These are phyloP conservation scores for Macrophomina pseudophaseolina DNA, from an alignment of 2,329 filamentous ascomycete genomes.

Conservation along the genomic window DNA sequence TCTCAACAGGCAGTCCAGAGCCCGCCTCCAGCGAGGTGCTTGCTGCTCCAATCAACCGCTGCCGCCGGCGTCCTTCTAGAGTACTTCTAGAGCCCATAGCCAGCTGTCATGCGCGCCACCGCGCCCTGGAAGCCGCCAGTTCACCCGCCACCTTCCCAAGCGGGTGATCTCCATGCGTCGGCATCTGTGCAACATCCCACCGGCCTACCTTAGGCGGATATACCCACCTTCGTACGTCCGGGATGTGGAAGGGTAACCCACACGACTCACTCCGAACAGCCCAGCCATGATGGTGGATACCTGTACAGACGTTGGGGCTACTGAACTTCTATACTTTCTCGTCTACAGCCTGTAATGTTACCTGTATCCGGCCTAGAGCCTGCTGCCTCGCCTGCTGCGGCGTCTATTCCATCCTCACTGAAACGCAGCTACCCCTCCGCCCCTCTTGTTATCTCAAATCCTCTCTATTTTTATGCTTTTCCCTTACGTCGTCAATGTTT, in stretches of 20 bases:
- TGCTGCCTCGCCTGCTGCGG: background rate
- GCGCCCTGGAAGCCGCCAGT: background rate
- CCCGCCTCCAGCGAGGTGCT: constrained; percentile 6
- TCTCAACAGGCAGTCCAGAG: background rate
- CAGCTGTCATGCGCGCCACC: constrained; percentile 8
- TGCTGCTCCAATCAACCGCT: constrained; percentile 13
- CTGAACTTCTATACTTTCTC: background rate
- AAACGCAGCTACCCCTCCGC: background rate
- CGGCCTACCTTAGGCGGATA: background rate
- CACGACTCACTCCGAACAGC: background rate
- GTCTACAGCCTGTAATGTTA: background rate
- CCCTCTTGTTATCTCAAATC: background rate
- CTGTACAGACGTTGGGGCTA: background rate
- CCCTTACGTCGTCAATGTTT: background rate
- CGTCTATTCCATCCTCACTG: background rate
- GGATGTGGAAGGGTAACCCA: background rate
- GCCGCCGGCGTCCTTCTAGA: constrained; percentile 21
- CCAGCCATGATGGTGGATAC: background rate
- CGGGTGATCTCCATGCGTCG: constrained; percentile 19
- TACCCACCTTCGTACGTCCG: constrained; percentile 2
- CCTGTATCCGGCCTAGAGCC: background rate
- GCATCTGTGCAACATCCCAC: background rate
- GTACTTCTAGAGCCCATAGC: constrained; percentile 8
- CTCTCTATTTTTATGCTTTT: constrained; percentile 1
- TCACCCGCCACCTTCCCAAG: background rate